Base-by-base conservation (phyloP, 2,329 filamentous ascomycete genomes). In the Verticillium zaregamsianum region DNA sequence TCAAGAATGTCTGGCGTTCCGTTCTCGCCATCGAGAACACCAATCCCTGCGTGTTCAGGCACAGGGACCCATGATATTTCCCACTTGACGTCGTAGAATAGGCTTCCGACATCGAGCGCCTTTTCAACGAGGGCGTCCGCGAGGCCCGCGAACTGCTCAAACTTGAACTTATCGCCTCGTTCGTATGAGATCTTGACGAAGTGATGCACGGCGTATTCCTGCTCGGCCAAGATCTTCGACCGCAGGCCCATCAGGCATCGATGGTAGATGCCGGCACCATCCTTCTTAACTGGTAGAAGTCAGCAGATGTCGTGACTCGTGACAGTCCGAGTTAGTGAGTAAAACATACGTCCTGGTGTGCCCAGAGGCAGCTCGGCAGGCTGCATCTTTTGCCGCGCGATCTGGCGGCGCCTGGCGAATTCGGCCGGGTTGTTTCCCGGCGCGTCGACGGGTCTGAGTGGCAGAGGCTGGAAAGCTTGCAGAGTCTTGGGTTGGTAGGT, bases 121-220 rank as follows among this genome's bases (percentile, higher is more conserved):
- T 96, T 96, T 64, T 93, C 90, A 61, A 96, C 87, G 11, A 99
- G 82, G 3, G 91, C 91, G 74, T 98, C 95, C 0, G 92, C 92
- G 32, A 99, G 82, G 11, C 92, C 89, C 1, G 91, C 90, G 68
- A 97, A 98, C 5, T 92, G 91, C 68, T 96, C 93, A 67, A 98
- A 97, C 64, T 92, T 90, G 77, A 96, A 97, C 75, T 97, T 97
- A 73, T 98, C 95, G 55, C 94, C 94, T 54, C 93, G 86, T 74
- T 98, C 93, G 71, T 90, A 95, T 0, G 93, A 97, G 32, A 98
- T 97, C 73, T 97, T 96, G 63, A 98, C 93, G 4, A 98, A 79
- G 69, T 98, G 94, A 69, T 96, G 92, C 12, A 98, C 80, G 0
- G 93, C 94, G 76, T 96, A 98, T n/a, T 92, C 88, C 69, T 97